A percentile compares a stretch with the other conserved stretches of the same genome.
Conservation (phyloP, 2,329 filamentous ascomycete species). For the Ophiognomonia clavigignenti-juglandacearum region DNA sequence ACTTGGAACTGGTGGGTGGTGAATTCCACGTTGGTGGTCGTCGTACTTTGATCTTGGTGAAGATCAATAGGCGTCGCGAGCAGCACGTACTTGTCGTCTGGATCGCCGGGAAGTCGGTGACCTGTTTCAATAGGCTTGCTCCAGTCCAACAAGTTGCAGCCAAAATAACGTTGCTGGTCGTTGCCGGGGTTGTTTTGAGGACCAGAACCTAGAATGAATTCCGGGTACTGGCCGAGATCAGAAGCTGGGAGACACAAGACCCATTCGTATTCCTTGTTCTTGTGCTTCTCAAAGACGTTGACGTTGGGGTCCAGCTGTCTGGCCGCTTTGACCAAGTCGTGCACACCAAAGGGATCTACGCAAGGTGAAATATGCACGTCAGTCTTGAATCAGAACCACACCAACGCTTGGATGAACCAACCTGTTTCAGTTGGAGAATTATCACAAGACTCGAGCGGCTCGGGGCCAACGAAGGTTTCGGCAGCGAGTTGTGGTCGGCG, state of each 20-base stretch:
- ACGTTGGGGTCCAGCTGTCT: slow-evolving; percentile 16
- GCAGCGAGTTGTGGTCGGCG: slow-evolving; percentile 8
- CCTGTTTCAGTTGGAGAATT: slow-evolving; percentile 2
- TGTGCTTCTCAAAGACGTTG: slow-evolving; percentile 36
- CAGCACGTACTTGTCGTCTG: slow-evolving; percentile 38
- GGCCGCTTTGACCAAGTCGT: slow-evolving; percentile 14
- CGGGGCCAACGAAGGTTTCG: slow-evolving; percentile 15
- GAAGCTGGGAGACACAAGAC: slow-evolving; percentile 35
- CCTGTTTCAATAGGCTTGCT: slow-evolving; percentile 23
- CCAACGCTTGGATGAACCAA: background rate
- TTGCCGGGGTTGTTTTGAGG: background rate
- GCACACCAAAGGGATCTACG: slow-evolving; percentile 8
- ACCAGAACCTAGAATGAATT: background rate
- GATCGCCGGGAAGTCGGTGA: slow-evolving; percentile 18
- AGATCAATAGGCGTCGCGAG: slow-evolving; percentile 40
- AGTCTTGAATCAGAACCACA: background rate
- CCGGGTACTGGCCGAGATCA: slow-evolving; percentile 2
- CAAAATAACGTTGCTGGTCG: slow-evolving; percentile 17
- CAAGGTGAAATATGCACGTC: background rate
- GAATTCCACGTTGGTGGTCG: slow-evolving; percentile 1
- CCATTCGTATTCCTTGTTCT: slow-evolving; percentile 47
- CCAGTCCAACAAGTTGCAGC: slow-evolving; percentile 41
- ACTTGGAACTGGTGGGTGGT: slow-evolving; percentile 9
- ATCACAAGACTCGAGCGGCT: background rate
- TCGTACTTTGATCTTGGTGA: background rate